Conservation (phyloP, 1,139 yeast species). For the Hansenula lynferdii region DNA sequence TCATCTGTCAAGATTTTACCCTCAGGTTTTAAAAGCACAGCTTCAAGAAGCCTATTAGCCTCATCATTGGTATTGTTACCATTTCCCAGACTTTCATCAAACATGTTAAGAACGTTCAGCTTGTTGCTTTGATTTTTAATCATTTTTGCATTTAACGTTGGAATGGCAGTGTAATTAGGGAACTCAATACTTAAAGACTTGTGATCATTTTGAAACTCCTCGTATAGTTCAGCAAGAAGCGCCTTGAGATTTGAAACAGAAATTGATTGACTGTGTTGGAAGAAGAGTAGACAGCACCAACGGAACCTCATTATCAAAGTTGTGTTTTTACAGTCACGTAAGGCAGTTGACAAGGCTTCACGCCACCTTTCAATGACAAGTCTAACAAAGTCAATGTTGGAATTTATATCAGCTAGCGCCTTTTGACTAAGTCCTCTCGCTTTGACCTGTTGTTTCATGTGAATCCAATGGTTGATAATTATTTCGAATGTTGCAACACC, state of each 20-base stretch:
- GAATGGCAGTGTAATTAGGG: conserved; percentile 55
- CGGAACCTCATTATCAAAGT: conserved; percentile 21
- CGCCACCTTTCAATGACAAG: conserved; percentile 33
- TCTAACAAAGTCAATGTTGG: no score
- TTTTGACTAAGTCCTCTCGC: conserved; percentile 23
- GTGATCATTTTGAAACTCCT: conserved; percentile 18
- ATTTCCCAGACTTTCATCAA: conserved; percentile 48
- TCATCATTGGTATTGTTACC: conserved; percentile 25
- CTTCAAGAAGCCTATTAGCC: conserved; percentile 50
- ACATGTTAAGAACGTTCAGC: conserved; percentile 59
- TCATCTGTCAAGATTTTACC: conserved; percentile 23
- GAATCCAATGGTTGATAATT: conserved; percentile 40
- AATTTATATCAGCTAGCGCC: no score
- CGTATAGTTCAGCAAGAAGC: conserved; percentile 24
- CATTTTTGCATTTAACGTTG: conserved; percentile 46
- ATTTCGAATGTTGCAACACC: conserved; percentile 47
- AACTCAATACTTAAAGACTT: conserved; percentile 16
- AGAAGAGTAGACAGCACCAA: conserved; percentile 37
- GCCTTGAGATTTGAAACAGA: conserved; percentile 11
- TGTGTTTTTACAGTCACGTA: background rate
- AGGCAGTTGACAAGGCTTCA: conserved; percentile 6
- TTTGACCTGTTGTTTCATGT: conserved; percentile 6
- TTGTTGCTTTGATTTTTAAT: conserved; percentile 63
- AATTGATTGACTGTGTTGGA: conserved; percentile 28
- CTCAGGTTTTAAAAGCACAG: conserved; percentile 34